Conservation (phyloP, 2,329 filamentous ascomycete species). For the Penicillium sclerotiorum region DNA sequence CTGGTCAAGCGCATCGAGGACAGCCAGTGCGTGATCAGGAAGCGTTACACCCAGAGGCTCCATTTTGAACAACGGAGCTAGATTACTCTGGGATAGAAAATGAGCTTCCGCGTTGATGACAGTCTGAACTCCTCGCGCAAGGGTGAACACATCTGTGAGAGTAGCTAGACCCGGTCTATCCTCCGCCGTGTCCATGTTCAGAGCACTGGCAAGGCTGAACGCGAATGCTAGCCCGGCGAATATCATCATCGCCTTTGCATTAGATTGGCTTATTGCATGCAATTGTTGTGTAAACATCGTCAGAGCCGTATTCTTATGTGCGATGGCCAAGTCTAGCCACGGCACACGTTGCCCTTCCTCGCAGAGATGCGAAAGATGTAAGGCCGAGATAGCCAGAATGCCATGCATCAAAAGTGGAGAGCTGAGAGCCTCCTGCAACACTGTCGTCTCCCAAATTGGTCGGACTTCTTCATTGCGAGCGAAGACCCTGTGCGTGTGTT, state of each 20-base stretch:
- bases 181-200: slow-evolving; percentile 6
- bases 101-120: slow-evolving; percentile 2
- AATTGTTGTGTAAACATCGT: slow-evolving; percentile 16
- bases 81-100: slow-evolving; percentile 14
- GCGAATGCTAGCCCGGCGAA: slow-evolving; percentile 23
- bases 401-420: slow-evolving; percentile 30
- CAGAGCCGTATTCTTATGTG: slow-evolving; percentile 20
- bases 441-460: slow-evolving; percentile 21
- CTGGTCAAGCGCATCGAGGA: slow-evolving; percentile 7
- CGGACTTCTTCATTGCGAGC: slow-evolving; percentile 21
- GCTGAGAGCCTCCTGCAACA: slow-evolving; percentile 23
- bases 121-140: slow-evolving; percentile 17
- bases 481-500: slow-evolving; percentile 20
- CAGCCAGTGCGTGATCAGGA: slow-evolving; percentile 2
- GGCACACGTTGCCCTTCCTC: slow-evolving; percentile 2
- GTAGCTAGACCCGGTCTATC: slow-evolving; percentile 12
- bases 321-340: slow-evolving; percentile 24
- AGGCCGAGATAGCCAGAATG: slow-evolving; percentile 26
- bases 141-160: slow-evolving; percentile 11
- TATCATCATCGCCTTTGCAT: slow-evolving; percentile 20
- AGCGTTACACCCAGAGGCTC: not conserved
- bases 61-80: slow-evolving; percentile 12
- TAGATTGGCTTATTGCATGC: slow-evolving; percentile 12
- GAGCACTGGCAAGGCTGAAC: slow-evolving; percentile 25
- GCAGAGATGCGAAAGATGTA: slow-evolving; percentile 21